phyloP scores from a whole-genome alignment of 495 filamentous ascomycete species.

The Hyaloscypha bicolor region DNA sequence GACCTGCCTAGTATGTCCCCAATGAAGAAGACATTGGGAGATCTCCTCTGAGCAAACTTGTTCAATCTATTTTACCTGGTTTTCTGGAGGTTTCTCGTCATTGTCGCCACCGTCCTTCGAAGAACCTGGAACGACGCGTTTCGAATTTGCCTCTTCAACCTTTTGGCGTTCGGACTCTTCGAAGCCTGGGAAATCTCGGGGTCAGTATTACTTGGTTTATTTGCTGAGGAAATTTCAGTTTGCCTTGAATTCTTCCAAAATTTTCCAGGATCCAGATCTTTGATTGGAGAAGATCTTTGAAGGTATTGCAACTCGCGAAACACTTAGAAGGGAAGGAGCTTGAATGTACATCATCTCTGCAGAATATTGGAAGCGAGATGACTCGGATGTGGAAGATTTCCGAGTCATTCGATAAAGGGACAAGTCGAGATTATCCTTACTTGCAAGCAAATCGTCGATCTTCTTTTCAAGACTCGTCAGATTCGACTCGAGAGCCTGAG shows the following conservation, averaged over 20 bases:
- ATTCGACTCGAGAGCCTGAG: conserved; percentile 54
- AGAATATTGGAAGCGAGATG: too few species aligned
- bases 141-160: conserved; percentile 19
- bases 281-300: background rate
- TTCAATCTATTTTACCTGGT: background rate
- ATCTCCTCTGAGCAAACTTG: background rate
- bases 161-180: conserved; percentile 31
- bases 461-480: conserved; percentile 53
- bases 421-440: background rate
- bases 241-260: background rate
- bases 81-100: background rate
- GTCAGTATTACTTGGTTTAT: background rate
- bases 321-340: too few species aligned
- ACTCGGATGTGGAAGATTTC: background rate
- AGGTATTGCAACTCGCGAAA: background rate
- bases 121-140: background rate
- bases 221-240: background rate
- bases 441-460: conserved; percentile 54
- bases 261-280: background rate
- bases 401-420: background rate
- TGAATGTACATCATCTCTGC: too few species aligned
- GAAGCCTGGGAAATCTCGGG: conserved; percentile 16
- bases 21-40: background rate
- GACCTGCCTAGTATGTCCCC: background rate
- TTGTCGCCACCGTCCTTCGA: background rate